phyloP scores from a whole-genome alignment of 2,329 filamentous ascomycete genomes.

The Hypoxylon sp. region DNA sequence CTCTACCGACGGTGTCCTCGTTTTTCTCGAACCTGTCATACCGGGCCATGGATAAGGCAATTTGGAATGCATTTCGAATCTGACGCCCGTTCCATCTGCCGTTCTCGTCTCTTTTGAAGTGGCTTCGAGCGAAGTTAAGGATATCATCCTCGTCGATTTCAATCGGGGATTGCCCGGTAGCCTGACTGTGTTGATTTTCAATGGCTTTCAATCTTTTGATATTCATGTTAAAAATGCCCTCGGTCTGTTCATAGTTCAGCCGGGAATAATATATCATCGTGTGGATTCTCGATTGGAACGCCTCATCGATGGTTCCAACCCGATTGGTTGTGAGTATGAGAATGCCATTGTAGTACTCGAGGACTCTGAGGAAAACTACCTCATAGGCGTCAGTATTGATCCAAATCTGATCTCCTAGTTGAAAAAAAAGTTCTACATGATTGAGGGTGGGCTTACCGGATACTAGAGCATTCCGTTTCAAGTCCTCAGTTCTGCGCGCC shows the following conservation, averaged over 20 bases:
- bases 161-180: constrained; percentile 57
- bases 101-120: constrained; percentile 53
- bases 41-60: not conserved
- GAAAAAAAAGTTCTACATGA: no score
- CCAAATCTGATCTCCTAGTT: no score
- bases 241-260: constrained; percentile 55
- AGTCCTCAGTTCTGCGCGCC: no score
- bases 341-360: constrained; percentile 61
- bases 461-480: no score
- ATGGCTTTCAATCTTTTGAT: constrained; percentile 58
- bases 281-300: constrained; percentile 61
- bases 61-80: not conserved
- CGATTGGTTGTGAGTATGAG: constrained; percentile 61
- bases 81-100: constrained; percentile 13
- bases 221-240: constrained; percentile 61
- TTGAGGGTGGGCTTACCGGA: no score
- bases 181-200: constrained; percentile 55
- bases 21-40: not conserved
- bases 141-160: constrained; percentile 57
- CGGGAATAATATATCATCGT: constrained; percentile 57
- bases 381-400: no score
- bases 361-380: constrained; percentile 55
- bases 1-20: not conserved
- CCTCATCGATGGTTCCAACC: constrained; percentile 62
- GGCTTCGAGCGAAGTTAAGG: constrained; percentile 56